Evolutionary conservation across 306 rosid species (phyloP).

Genomic region (barrel medic (Medicago truncatula)): DNA sequence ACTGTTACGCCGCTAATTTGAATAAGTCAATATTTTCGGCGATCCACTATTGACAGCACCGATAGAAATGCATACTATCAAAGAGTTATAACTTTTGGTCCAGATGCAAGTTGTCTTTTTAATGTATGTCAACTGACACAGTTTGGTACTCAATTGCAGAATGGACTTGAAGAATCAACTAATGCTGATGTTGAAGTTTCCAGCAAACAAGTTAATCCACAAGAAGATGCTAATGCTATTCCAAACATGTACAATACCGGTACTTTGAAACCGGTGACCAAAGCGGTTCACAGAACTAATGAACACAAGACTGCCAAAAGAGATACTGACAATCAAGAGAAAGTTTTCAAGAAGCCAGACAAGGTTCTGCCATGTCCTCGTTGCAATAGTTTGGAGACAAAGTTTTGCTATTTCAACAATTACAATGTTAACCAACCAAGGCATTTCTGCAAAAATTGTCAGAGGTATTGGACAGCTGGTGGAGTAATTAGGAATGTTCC

Average conservation of each 20-base stretch:
- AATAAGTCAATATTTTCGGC: neutral
- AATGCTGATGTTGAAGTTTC: conserved; percentile 37
- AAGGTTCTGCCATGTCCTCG: conserved; percentile 70
- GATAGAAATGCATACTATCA: neutral
- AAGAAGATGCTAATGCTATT: conserved; percentile 17
- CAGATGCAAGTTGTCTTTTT: neutral
- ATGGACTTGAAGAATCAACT: conserved; percentile 41
- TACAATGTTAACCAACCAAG: conserved; percentile 73
- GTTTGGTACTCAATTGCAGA: conserved; percentile 44
- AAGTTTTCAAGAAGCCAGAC: conserved; percentile 57
- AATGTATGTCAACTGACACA: conserved; percentile 28
- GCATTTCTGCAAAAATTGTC: conserved; percentile 71
- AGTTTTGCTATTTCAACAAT: conserved; percentile 75
- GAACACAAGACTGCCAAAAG: conserved; percentile 39
- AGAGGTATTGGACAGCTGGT: conserved; percentile 81
- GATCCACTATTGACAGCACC: neutral
- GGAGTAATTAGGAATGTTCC: conserved; percentile 70
- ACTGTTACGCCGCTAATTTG: neutral
- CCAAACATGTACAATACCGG: conserved; percentile 16
- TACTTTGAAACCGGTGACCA: conserved; percentile 26
- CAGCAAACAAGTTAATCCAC: conserved; percentile 34
- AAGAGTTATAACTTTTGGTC: conserved; percentile 21
- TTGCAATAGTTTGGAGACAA: conserved; percentile 65
- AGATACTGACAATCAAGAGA: conserved; percentile 50
- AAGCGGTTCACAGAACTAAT: conserved; percentile 38